A percentile compares a stretch with the other conserved stretches of the same genome.
Evolutionary conservation across 2,329 filamentous ascomycete species (phyloP).

Genomic region (Tothia fuscella): DNA sequence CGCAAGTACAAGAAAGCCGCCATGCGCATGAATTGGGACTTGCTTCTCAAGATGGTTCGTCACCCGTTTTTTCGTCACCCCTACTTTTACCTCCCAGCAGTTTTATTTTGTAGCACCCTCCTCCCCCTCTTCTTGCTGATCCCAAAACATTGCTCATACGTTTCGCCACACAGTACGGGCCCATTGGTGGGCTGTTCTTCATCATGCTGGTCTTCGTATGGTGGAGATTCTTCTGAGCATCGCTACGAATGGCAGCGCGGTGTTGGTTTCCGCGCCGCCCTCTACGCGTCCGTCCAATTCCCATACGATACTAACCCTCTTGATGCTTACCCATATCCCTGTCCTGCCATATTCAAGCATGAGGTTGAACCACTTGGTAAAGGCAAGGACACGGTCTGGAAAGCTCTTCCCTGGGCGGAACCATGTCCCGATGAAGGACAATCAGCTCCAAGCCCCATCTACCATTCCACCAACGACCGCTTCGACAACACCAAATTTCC

Average conservation of each 20-base stretch:
- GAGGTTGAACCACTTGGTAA: neutral
- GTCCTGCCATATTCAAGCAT: neutral
- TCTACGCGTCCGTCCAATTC: neutral
- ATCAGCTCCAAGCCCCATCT: no score
- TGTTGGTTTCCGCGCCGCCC: neutral
- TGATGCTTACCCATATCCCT: neutral
- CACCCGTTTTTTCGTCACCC: no score
- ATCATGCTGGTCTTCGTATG: constrained; percentile 80
- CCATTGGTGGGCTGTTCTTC: constrained; percentile 68
- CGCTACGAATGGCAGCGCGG: neutral
- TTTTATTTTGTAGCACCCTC: neutral
- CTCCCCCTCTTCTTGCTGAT: neutral
- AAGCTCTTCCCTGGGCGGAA: no score
- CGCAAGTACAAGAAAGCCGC: constrained; percentile 89
- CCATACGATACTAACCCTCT: neutral
- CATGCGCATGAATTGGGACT: constrained; percentile 94
- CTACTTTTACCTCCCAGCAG: no score
- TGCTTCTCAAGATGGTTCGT: constrained; percentile 85
- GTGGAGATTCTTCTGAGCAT: constrained; percentile 79
- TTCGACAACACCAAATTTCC: no score
- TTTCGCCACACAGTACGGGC: constrained; percentile 80
- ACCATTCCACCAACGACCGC: no score
- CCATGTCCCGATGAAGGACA: no score
- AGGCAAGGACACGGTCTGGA: no score
- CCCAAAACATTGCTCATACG: neutral